A percentile compares a stretch with the other conserved stretches of the same genome.
phyloP scores from a whole-genome alignment of 1,284 basidiomycete genomes.

The Naganishia liquefaciens region DNA sequence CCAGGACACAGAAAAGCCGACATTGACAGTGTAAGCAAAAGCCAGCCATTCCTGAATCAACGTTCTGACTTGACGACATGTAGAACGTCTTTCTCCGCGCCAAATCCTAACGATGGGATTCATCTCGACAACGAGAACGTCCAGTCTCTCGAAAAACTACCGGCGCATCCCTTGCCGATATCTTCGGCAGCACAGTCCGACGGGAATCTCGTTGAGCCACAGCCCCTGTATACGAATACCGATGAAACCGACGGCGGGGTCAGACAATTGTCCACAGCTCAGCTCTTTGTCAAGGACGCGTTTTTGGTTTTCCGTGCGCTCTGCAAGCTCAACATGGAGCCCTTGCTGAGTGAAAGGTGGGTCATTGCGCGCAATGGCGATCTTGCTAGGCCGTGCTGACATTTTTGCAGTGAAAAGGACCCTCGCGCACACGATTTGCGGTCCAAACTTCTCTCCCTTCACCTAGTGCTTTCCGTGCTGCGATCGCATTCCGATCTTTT shows the following conservation, averaged over 20 bases:
- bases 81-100: conserved; percentile 43
- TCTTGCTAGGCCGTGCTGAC: too few species aligned
- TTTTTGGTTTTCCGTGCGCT: conserved; percentile 93
- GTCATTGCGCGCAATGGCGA: neutral
- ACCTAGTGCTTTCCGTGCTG: conserved; percentile 87
- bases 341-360: conserved; percentile 86
- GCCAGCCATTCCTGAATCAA: neutral
- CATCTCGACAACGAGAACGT: conserved; percentile 35
- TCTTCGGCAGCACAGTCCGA: conserved; percentile 9
- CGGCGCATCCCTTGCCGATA: conserved; percentile 16
- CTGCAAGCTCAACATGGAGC: conserved; percentile 98
- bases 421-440: conserved; percentile 93
- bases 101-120: conserved; percentile 54
- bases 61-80: neutral
- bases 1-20: conserved; percentile 7
- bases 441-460: conserved; percentile 87
- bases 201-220: conserved; percentile 15
- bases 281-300: conserved; percentile 91
- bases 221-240: conserved; percentile 13
- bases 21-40: conserved; percentile 20
- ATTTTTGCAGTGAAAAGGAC: conserved; percentile 73
- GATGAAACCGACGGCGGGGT: conserved; percentile 43
- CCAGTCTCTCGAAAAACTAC: conserved; percentile 20
- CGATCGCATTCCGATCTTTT: conserved; percentile 88
- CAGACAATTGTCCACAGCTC: conserved; percentile 57